Conservation (phyloP, 225 moss, liverwort and hornwort genomes). For the Marchantia polymorpha region DNA sequence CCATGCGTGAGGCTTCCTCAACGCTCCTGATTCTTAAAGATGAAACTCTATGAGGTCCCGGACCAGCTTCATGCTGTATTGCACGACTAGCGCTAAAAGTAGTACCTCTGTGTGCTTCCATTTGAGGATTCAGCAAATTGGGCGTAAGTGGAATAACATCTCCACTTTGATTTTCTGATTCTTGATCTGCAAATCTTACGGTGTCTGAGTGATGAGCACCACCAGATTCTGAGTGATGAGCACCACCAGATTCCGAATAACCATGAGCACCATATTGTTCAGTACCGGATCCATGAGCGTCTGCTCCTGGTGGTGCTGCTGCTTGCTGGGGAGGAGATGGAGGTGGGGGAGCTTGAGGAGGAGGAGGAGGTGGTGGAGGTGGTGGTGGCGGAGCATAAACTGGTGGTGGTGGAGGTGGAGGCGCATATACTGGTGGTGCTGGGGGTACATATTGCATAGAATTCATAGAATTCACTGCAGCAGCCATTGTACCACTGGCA, state of each 20-base stretch:
- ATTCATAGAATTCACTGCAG: slow-evolving; percentile 19
- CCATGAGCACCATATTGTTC: not conserved
- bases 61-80: slow-evolving; percentile 35
- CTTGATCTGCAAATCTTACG: slow-evolving; percentile 16
- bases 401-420: not conserved
- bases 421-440: slow-evolving; percentile 4
- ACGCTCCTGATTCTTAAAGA: slow-evolving; percentile 49
- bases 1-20: slow-evolving; percentile 58
- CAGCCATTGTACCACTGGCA: slow-evolving; percentile 25
- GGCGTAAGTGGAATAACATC: slow-evolving; percentile 36
- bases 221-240: not conserved
- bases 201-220: not conserved
- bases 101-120: slow-evolving; percentile 36
- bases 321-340: slow-evolving; percentile 1
- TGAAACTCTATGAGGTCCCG: slow-evolving; percentile 37
- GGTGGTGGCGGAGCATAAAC: not conserved
- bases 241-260: not conserved
- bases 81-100: slow-evolving; percentile 42
- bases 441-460: not conserved
- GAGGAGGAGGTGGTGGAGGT: not conserved
- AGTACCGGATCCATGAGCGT: not conserved
- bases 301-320: not conserved
- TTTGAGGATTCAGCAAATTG: slow-evolving; percentile 27
- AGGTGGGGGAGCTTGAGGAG: not conserved
- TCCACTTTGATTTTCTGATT: slow-evolving; percentile 32